A percentile compares a stretch with the other conserved stretches of the same genome.
phyloP scores from a whole-genome alignment of 805 yeast genomes.

The Lipomyces mesembrius region DNA sequence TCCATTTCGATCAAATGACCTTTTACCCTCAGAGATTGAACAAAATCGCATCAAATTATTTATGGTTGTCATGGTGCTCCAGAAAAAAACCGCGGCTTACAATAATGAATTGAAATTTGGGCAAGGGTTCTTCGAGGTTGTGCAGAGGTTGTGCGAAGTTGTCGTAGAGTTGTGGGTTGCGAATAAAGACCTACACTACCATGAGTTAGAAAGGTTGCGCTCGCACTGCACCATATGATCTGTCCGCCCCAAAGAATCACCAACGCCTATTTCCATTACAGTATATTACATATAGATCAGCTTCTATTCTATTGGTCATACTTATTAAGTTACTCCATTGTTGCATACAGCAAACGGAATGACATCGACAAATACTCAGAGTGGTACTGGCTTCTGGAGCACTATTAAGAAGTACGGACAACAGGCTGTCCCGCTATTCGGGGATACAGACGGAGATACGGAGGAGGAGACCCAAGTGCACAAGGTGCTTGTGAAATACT shows the following conservation, averaged over 20 bases:
- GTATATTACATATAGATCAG: background rate
- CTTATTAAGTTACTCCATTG: background rate
- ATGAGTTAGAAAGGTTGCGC: no score
- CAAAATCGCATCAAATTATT: no score
- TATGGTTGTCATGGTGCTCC: no score
- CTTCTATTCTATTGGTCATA: background rate
- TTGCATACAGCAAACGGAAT: background rate
- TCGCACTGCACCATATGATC: no score
- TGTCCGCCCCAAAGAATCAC: no score
- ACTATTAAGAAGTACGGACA: conserved; percentile 26
- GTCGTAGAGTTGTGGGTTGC: no score
- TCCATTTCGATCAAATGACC: background rate
- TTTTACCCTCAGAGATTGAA: no score
- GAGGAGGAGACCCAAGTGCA: conserved; percentile 36
- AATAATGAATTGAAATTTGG: no score
- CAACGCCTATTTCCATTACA: background rate
- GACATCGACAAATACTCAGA: background rate
- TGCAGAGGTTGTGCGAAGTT: no score
- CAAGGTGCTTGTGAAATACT: conserved; percentile 29
- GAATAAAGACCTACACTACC: no score
- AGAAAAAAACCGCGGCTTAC: no score
- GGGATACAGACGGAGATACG: conserved; percentile 31
- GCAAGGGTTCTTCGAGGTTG: no score
- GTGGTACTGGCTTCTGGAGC: conserved; percentile 25
- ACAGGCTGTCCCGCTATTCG: conserved; percentile 16